Percentiles rank a stretch among this genome's conserved stretches.
Evolutionary conservation across 78 protist genomes (phyloP).

Genomic region (Blattamonas nauphoetae): DNA sequence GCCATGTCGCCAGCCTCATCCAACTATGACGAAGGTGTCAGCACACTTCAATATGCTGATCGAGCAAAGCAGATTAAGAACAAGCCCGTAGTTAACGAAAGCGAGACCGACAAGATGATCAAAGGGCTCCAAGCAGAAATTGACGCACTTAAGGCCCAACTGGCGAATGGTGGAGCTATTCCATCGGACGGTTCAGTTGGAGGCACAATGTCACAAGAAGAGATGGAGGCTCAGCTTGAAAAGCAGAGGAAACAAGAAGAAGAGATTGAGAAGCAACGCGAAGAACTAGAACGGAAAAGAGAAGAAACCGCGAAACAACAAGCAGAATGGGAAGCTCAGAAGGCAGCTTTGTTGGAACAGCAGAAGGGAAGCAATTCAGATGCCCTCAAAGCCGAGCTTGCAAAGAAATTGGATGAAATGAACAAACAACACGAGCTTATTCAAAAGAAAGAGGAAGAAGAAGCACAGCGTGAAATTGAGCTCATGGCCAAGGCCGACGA

Average conservation of each 20-base stretch:
- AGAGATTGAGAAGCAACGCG: not conserved
- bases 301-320: not conserved
- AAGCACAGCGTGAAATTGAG: not conserved
- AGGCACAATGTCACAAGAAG: not conserved
- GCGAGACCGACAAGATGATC: not conserved
- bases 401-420: not conserved
- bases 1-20: constrained; percentile 35
- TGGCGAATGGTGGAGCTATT: not conserved
- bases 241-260: not conserved
- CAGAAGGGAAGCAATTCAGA: not conserved
- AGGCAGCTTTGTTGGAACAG: not conserved
- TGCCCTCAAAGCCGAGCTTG: not conserved
- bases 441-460: not conserved
- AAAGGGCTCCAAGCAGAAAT: not conserved
- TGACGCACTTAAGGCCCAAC: not conserved
- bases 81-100: not conserved
- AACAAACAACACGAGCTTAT: not conserved
- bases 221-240: not conserved
- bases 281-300: not conserved
- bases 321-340: not conserved
- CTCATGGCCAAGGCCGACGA: not conserved
- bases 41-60: not conserved
- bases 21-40: constrained; percentile 32
- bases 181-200: not conserved
- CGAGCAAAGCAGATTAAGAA: constrained; percentile 1